Conservation (phyloP, 2,329 filamentous ascomycete species). For the Fusarium anthophilum region DNA sequence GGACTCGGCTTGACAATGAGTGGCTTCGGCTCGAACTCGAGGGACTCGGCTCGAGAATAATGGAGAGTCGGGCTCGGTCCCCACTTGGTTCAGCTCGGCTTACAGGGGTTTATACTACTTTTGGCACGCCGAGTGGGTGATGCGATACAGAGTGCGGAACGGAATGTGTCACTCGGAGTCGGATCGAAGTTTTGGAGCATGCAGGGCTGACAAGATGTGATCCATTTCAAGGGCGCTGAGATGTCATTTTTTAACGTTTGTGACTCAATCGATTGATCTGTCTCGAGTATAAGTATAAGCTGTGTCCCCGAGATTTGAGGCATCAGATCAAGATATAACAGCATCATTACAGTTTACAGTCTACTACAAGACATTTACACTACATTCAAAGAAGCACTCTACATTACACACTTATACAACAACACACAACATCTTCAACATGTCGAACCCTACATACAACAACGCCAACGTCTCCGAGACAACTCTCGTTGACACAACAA, state of each 20-base stretch:
- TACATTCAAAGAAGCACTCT: neutral
- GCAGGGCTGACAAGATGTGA: constrained; percentile 31
- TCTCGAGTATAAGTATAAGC: constrained; percentile 30
- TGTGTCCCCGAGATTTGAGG: neutral
- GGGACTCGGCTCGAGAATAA: neutral
- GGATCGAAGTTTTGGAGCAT: neutral
- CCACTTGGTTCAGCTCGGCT: constrained; percentile 32
- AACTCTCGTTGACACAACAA: constrained; percentile 37
- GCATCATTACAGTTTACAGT: neutral
- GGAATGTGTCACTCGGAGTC: constrained; percentile 34
- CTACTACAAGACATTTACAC: neutral
- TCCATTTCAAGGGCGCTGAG: constrained; percentile 24
- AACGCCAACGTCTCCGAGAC: constrained; percentile 36
- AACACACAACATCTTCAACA: neutral
- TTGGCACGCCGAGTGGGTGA: constrained; percentile 6
- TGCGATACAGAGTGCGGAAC: neutral
- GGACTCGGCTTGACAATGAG: neutral
- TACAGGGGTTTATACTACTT: constrained; percentile 14
- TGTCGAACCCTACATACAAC: constrained; percentile 36
- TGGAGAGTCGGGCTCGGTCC: neutral
- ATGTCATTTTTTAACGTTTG: neutral
- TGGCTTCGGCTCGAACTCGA: neutral
- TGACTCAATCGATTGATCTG: constrained; percentile 29
- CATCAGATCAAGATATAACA: constrained; percentile 1
- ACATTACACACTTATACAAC: neutral